These are phyloP conservation scores for Avena eriantha DNA, from an alignment of 176 grass and related monocot species.

Conservation along the genomic window DNA sequence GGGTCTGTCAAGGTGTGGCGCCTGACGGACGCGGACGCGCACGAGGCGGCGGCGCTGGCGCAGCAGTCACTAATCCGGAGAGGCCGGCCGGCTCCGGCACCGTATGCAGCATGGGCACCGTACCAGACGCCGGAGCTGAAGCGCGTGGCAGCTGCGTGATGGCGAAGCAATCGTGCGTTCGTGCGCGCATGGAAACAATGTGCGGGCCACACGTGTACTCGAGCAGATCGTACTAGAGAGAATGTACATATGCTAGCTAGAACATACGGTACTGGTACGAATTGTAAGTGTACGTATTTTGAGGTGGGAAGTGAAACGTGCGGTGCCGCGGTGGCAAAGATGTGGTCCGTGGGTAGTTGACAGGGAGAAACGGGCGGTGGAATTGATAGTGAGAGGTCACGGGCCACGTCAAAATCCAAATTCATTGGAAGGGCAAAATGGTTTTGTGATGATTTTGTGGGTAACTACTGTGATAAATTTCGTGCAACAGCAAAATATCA, in stretches of 20 bases:
- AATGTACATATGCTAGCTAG: slow-evolving; percentile 1
- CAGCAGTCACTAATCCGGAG: background rate
- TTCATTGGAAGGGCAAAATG: background rate
- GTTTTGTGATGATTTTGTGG: background rate
- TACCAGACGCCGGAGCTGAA: background rate
- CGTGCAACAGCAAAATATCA: no score
- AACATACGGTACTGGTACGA: background rate
- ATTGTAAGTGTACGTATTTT: slow-evolving; percentile 1
- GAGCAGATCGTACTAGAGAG: background rate
- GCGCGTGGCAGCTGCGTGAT: slow-evolving; percentile 31
- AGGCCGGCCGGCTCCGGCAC: background rate
- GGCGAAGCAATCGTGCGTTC: slow-evolving; percentile 1
- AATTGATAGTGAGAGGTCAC: slow-evolving; percentile 10
- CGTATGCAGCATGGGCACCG: background rate
- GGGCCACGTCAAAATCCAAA: slow-evolving; percentile 19
- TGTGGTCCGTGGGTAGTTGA: slow-evolving; percentile 6
- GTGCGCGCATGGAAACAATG: slow-evolving; percentile 22
- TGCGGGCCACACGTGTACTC: background rate
- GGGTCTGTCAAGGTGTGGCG: slow-evolving; percentile 32
- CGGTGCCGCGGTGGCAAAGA: background rate
- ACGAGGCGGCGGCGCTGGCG: background rate
- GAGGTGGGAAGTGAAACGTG: background rate
- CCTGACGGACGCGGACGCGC: slow-evolving; percentile 15
- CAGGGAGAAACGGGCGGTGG: slow-evolving; percentile 33
- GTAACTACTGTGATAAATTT: background rate